phyloP scores from a whole-genome alignment of 2,329 filamentous ascomycete species.

The Talaromyces sp. region DNA sequence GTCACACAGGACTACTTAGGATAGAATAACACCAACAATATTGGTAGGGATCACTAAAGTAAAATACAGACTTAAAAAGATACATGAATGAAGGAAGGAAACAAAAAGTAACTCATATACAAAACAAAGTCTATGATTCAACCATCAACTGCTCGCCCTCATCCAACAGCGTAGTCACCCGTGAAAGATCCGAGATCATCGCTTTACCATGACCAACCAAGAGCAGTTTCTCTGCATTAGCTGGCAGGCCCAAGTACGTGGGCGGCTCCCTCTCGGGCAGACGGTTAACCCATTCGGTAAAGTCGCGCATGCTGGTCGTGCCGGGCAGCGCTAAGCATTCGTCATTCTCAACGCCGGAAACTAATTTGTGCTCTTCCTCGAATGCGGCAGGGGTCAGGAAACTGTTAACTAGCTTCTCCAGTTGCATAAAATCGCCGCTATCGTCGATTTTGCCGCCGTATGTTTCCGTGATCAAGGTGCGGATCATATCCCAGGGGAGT shows the following conservation, averaged over 20 bases:
- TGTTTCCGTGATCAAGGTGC: slow-evolving; percentile 83
- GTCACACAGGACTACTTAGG: neutral
- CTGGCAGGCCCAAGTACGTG: slow-evolving; percentile 86
- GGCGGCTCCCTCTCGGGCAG: slow-evolving; percentile 94
- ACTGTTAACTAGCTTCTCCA: slow-evolving; percentile 66
- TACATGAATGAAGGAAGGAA: slow-evolving; percentile 2
- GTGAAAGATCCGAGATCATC: slow-evolving; percentile 77
- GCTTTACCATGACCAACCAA: slow-evolving; percentile 81
- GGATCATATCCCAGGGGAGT: slow-evolving; percentile 94
- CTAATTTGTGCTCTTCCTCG: slow-evolving; percentile 85
- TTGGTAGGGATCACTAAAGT: neutral
- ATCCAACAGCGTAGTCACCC: slow-evolving; percentile 81
- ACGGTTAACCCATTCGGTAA: slow-evolving; percentile 83
- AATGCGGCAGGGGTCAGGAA: slow-evolving; percentile 85
- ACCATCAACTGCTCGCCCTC: slow-evolving; percentile 88
- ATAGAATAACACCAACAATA: neutral
- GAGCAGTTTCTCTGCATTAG: slow-evolving; percentile 92
- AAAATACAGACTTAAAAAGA: neutral
- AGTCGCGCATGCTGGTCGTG: slow-evolving; percentile 77
- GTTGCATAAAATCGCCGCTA: slow-evolving; percentile 70
- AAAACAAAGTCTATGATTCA: slow-evolving; percentile 42
- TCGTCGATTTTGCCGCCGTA: slow-evolving; percentile 98
- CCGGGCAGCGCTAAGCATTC: slow-evolving; percentile 67
- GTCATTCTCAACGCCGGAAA: slow-evolving; percentile 59
- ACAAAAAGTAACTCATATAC: slow-evolving; percentile 5